These are phyloP conservation scores for Neurospora pannonica DNA, from an alignment of 495 filamentous ascomycete genomes.

Conservation along the genomic window DNA sequence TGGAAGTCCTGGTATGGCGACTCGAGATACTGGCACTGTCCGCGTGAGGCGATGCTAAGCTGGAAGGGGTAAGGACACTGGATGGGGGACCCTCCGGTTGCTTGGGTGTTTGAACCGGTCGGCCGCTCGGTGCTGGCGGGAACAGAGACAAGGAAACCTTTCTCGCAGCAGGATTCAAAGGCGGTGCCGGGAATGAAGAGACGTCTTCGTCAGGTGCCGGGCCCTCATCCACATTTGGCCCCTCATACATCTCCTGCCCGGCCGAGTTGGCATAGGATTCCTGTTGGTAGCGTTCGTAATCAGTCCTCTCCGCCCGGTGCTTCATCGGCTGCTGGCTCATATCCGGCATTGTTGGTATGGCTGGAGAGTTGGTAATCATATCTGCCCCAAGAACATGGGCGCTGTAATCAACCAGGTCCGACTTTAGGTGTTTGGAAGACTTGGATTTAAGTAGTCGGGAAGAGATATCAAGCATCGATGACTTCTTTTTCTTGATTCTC, in stretches of 20 bases:
- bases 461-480: slow-evolving; percentile 38
- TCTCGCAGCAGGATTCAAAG: neutral
- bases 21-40: slow-evolving; percentile 40
- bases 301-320: slow-evolving; percentile 18
- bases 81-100: slow-evolving; percentile 6
- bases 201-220: slow-evolving; percentile 1
- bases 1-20: slow-evolving; percentile 40
- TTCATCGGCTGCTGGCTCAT: slow-evolving; percentile 17
- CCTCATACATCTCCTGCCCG: slow-evolving; percentile 17
- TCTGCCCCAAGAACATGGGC: slow-evolving; percentile 17
- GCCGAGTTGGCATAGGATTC: slow-evolving; percentile 33
- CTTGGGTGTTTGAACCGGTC: slow-evolving; percentile 7
- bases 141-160: slow-evolving; percentile 14
- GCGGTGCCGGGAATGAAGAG: slow-evolving; percentile 7
- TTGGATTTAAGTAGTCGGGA: slow-evolving; percentile 15
- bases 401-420: slow-evolving; percentile 5
- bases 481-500: slow-evolving; percentile 37
- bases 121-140: neutral
- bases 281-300: slow-evolving; percentile 45
- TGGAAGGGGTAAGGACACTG: slow-evolving; percentile 7
- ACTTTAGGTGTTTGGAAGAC: slow-evolving; percentile 11
- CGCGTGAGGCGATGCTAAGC: slow-evolving; percentile 19
- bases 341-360: slow-evolving; percentile 26
- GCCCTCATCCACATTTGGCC: neutral
- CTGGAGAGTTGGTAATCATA: slow-evolving; percentile 27